Conservation (phyloP, 345 rosid species). For the Psidium guajava region DNA sequence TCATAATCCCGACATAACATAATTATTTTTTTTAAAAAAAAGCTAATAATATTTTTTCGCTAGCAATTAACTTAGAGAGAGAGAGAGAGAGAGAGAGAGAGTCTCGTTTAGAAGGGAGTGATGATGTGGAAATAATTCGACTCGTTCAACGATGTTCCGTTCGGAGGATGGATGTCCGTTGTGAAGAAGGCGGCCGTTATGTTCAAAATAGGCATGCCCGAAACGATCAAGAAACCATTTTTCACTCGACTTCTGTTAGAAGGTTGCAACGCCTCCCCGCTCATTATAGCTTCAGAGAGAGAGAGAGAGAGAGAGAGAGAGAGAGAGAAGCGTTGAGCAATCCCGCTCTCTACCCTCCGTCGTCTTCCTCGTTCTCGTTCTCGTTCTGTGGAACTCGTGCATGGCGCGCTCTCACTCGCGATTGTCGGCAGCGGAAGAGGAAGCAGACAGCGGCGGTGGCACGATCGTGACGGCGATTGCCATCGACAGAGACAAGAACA, state of each 20-base stretch:
- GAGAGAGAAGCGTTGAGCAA: background rate
- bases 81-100: background rate
- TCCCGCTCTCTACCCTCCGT: background rate
- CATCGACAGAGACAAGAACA: slow-evolving; percentile 33
- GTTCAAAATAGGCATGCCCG: background rate
- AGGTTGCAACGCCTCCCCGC: background rate
- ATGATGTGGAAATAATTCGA: background rate
- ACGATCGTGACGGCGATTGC: slow-evolving; percentile 28
- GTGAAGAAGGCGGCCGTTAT: background rate
- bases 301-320: background rate
- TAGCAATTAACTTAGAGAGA: too few relatives aligned
- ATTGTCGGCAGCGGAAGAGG: background rate
- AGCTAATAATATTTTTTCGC: too few relatives aligned
- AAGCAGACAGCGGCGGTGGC: background rate
- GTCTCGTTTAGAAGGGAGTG: background rate
- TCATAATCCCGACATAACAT: background rate
- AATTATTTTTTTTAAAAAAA: too few relatives aligned
- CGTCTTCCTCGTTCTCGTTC: background rate
- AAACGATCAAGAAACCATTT: background rate
- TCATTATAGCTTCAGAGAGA: background rate
- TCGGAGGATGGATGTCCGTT: background rate
- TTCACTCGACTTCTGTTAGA: background rate
- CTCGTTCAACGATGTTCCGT: background rate
- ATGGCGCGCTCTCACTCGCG: background rate
- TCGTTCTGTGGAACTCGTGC: background rate